A percentile compares a stretch with the other conserved stretches of the same genome.
Conservation (phyloP, 495 filamentous ascomycete genomes). For the Aspergillus carlsbadensis region DNA sequence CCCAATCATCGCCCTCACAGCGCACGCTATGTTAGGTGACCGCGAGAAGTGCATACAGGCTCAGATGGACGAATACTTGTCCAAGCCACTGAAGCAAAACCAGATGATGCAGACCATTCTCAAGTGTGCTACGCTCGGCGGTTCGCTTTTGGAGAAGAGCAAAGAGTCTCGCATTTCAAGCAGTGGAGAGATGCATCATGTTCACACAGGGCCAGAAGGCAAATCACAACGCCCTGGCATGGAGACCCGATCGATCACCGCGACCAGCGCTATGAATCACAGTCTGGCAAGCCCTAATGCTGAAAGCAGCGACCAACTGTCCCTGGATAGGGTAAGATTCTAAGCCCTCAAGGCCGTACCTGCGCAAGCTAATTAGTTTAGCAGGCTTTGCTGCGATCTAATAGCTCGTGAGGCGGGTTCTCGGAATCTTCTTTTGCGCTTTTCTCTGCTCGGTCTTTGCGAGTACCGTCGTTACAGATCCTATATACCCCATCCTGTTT, state of each 20-base stretch:
- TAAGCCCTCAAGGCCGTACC: constrained; percentile 9
- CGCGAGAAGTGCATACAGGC: constrained; percentile 97
- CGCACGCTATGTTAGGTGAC: constrained; percentile 98
- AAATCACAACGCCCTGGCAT: constrained; percentile 42
- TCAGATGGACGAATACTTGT: constrained; percentile 99
- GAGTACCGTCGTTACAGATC: constrained; percentile 27
- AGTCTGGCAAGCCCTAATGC: constrained; percentile 61
- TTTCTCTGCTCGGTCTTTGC: constrained; percentile 21
- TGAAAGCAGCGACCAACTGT: constrained; percentile 63
- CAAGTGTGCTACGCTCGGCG: constrained; percentile 90
- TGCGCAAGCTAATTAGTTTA: constrained; percentile 15
- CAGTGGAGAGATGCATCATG: constrained; percentile 50
- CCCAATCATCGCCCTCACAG: constrained; percentile 95
- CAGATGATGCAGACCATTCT: constrained; percentile 98
- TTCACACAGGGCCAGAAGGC: constrained; percentile 32
- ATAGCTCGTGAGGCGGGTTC: constrained; percentile 37
- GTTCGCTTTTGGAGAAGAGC: constrained; percentile 75
- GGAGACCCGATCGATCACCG: constrained; percentile 61
- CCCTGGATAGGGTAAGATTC: constrained; percentile 67
- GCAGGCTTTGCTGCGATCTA: constrained; percentile 40
- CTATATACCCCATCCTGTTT: constrained; percentile 26
- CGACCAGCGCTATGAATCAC: constrained; percentile 52
- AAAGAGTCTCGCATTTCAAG: constrained; percentile 58
- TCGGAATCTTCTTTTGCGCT: constrained; percentile 16
- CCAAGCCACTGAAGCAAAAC: constrained; percentile 96